A percentile compares a stretch with the other conserved stretches of the same genome.
Conservation (phyloP, 768 basidiomycete species). For the Russula sp. region DNA sequence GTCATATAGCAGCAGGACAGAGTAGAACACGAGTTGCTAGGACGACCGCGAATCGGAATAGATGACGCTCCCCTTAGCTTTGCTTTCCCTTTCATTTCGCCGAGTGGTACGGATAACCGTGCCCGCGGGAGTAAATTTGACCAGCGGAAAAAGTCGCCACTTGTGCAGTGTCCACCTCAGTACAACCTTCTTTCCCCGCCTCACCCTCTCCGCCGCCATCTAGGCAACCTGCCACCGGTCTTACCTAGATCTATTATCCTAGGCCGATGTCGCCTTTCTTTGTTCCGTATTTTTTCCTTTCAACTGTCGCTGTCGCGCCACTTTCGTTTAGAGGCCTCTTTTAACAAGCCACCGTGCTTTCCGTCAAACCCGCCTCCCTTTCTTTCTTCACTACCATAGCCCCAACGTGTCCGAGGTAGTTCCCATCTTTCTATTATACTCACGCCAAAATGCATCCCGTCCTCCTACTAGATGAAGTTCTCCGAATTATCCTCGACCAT, state of each 20-base stretch:
- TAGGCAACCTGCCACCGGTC: slow-evolving; percentile 23
- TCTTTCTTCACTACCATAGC: background rate
- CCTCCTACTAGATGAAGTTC: slow-evolving; percentile 30
- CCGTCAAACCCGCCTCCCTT: background rate
- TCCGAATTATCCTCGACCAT: slow-evolving; percentile 28
- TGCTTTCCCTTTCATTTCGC: background rate
- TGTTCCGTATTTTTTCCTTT: slow-evolving; percentile 11
- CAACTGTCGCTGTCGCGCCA: background rate
- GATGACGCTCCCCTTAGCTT: background rate
- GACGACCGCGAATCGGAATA: slow-evolving; percentile 16
- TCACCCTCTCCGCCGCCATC: slow-evolving; percentile 10
- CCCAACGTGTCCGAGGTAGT: background rate
- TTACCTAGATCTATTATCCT: background rate
- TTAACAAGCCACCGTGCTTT: slow-evolving; percentile 6
- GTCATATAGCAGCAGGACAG: slow-evolving; percentile 46
- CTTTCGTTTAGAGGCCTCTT: background rate
- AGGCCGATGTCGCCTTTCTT: slow-evolving; percentile 5
- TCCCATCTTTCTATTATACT: background rate
- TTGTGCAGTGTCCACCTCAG: too few species aligned
- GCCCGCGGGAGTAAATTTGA: background rate
- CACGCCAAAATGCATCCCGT: slow-evolving; percentile 27
- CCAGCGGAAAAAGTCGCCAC: background rate
- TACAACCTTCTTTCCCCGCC: slow-evolving; percentile 21
- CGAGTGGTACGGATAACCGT: background rate
- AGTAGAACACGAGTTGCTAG: slow-evolving; percentile 9